A percentile compares a stretch with the other conserved stretches of the same genome.
Conservation (phyloP, 1,284 basidiomycete genomes). For the Cryptococcus hybrid region DNA sequence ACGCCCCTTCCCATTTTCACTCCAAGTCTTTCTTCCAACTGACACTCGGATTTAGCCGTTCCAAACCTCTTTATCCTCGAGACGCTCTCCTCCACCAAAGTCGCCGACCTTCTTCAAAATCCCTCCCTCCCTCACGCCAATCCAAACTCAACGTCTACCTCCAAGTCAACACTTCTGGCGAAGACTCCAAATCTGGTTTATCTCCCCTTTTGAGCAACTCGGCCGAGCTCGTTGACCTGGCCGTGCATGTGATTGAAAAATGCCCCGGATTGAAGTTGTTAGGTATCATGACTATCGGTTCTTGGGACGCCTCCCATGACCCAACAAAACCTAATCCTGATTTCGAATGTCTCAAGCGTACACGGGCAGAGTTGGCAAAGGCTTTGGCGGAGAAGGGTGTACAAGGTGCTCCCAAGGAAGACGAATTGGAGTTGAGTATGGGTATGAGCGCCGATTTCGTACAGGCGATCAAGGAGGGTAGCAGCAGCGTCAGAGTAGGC, state of each 20-base stretch:
- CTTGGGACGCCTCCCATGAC: slow-evolving; percentile 66
- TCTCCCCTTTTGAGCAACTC: slow-evolving; percentile 55
- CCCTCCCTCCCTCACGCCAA: slow-evolving; percentile 53
- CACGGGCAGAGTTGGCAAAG: slow-evolving; percentile 60
- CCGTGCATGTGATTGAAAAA: slow-evolving; percentile 64
- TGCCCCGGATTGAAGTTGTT: slow-evolving; percentile 75
- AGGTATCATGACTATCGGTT: slow-evolving; percentile 97
- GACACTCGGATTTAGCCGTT: slow-evolving; percentile 59
- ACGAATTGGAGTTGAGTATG: slow-evolving; percentile 81
- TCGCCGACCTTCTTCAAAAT: slow-evolving; percentile 77
- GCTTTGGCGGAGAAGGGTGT: slow-evolving; percentile 51
- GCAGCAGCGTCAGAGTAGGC: slow-evolving; percentile 86
- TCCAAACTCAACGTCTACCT: slow-evolving; percentile 72
- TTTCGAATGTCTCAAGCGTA: slow-evolving; percentile 68
- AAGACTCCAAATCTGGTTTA: slow-evolving; percentile 85
- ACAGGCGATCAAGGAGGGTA: slow-evolving; percentile 77
- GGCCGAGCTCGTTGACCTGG: slow-evolving; percentile 63
- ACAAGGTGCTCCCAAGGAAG: slow-evolving; percentile 25
- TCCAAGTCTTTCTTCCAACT: not conserved
- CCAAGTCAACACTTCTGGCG: slow-evolving; percentile 93
- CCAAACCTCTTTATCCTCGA: slow-evolving; percentile 88
- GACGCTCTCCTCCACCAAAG: slow-evolving; percentile 83
- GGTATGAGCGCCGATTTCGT: slow-evolving; percentile 98
- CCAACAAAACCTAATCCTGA: slow-evolving; percentile 71
- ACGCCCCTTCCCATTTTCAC: slow-evolving; percentile 29